phyloP scores from a whole-genome alignment of 2,329 filamentous ascomycete species.

The Alternaria arborescens region DNA sequence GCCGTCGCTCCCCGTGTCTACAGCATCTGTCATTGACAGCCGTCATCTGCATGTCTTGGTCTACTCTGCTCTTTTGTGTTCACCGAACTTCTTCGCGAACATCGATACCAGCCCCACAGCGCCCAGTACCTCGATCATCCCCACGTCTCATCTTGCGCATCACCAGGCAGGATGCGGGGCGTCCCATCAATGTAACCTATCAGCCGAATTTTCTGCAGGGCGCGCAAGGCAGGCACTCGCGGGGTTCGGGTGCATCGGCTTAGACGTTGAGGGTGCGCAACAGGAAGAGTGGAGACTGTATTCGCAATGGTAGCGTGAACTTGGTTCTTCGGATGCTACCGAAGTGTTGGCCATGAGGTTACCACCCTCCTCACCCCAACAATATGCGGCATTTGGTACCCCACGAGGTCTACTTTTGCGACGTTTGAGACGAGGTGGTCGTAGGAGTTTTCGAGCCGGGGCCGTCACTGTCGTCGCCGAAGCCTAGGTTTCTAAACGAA shows the following conservation, averaged over 20 bases:
- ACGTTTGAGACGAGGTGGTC: slow-evolving; percentile 40
- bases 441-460: slow-evolving; percentile 9
- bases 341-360: slow-evolving; percentile 31
- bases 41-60: slow-evolving; percentile 30
- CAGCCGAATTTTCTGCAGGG: slow-evolving; percentile 25
- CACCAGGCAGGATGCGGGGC: slow-evolving; percentile 12
- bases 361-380: slow-evolving; percentile 31
- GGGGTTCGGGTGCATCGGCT: slow-evolving; percentile 15
- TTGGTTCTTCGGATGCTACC: slow-evolving; percentile 44
- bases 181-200: slow-evolving; percentile 37
- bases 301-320: slow-evolving; percentile 9
- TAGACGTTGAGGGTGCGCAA: slow-evolving; percentile 13
- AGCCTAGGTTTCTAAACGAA: slow-evolving; percentile 92
- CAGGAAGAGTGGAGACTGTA: slow-evolving; percentile 15
- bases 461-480: slow-evolving; percentile 62
- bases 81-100: not conserved
- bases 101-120: slow-evolving; percentile 4
- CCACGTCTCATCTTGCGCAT: slow-evolving; percentile 12
- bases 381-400: slow-evolving; percentile 27
- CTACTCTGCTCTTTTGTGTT: slow-evolving; percentile 6
- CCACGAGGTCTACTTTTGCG: slow-evolving; percentile 34
- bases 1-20: not conserved
- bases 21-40: slow-evolving; percentile 27
- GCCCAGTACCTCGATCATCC: slow-evolving; percentile 11
- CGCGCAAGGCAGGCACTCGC: slow-evolving; percentile 2